Evolutionary conservation across 257 asterid genomes (phyloP).

Genomic region (Linaria vulgaris): DNA sequence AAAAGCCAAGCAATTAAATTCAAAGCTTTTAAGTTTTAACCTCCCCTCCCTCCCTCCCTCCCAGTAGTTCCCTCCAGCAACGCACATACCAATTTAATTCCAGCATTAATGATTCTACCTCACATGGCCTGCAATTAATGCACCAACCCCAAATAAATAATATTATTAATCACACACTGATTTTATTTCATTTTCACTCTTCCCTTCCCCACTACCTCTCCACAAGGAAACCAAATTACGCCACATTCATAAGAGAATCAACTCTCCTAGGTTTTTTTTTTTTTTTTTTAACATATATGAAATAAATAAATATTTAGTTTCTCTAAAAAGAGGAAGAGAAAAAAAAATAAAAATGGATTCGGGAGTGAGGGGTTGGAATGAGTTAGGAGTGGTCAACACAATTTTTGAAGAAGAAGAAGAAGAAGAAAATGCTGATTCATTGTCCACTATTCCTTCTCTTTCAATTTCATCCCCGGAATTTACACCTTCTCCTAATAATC

Average conservation of each 20-base stretch:
- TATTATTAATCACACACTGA: conserved; percentile 16
- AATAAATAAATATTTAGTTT: not conserved
- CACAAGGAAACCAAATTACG: conserved; percentile 22
- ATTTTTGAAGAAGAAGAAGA: conserved; percentile 79
- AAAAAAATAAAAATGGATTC: conserved; percentile 22
- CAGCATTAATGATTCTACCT: conserved; percentile 53
- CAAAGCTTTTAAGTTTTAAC: too few species aligned
- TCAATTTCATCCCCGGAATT: conserved; percentile 41
- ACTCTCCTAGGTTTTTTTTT: not conserved
- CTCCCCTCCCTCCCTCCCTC: too few species aligned
- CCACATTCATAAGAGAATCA: conserved; percentile 1
- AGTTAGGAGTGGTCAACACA: conserved; percentile 64
- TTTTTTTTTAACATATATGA: not conserved
- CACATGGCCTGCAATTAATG: conserved; percentile 61
- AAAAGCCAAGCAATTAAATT: too few species aligned
- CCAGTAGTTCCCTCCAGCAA: too few species aligned
- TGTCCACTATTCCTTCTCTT: conserved; percentile 44
- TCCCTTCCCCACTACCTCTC: too few species aligned
- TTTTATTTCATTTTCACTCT: conserved; percentile 18
- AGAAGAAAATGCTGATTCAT: conserved; percentile 52
- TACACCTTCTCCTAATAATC: conserved; percentile 37
- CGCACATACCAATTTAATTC: conserved; percentile 15
- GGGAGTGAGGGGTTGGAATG: conserved; percentile 42
- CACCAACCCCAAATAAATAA: conserved; percentile 27
- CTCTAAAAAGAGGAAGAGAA: not conserved